Evolutionary conservation across 1,139 yeast species (phyloP).

Genomic region (Sugiyamaella castrensis): DNA sequence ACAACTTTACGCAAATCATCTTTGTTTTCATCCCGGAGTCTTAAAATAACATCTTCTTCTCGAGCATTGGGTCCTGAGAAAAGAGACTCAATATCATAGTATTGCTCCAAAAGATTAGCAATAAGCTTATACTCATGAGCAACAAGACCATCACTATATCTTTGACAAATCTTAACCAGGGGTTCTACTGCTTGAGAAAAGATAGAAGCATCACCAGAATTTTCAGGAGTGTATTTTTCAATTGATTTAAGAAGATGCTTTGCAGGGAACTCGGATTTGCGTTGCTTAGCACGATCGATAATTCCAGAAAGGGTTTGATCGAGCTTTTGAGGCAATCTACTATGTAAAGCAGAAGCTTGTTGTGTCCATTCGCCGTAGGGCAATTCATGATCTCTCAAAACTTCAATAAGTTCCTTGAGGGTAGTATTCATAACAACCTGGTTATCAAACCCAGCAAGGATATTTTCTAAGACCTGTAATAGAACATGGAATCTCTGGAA

Average conservation of each 20-base stretch:
- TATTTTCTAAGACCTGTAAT: constrained; percentile 64
- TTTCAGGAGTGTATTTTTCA: constrained; percentile 54
- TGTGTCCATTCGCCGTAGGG: constrained; percentile 93
- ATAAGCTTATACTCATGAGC: constrained; percentile 82
- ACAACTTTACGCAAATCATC: constrained; percentile 73
- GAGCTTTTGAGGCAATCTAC: constrained; percentile 77
- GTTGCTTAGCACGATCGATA: constrained; percentile 54
- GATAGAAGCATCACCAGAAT: constrained; percentile 41
- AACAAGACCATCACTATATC: constrained; percentile 70
- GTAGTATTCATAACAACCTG: constrained; percentile 90
- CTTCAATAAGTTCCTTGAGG: constrained; percentile 64
- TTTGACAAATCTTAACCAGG: constrained; percentile 62
- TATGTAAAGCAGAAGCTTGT: constrained; percentile 85
- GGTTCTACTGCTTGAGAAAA: constrained; percentile 68
- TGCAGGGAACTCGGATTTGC: constrained; percentile 89
- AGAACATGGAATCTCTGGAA: constrained; percentile 66
- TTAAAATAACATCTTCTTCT: constrained; percentile 77
- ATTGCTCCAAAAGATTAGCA: constrained; percentile 64
- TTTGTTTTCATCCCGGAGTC: constrained; percentile 82
- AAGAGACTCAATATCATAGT: constrained; percentile 70
- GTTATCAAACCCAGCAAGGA: constrained; percentile 87
- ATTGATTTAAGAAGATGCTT: constrained; percentile 66
- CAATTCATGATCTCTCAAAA: constrained; percentile 71
- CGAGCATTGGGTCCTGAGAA: constrained; percentile 73
- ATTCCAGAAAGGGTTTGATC: constrained; percentile 64